phyloP scores from a whole-genome alignment of 1,284 basidiomycete species.

The Austropuccinia psidii region DNA sequence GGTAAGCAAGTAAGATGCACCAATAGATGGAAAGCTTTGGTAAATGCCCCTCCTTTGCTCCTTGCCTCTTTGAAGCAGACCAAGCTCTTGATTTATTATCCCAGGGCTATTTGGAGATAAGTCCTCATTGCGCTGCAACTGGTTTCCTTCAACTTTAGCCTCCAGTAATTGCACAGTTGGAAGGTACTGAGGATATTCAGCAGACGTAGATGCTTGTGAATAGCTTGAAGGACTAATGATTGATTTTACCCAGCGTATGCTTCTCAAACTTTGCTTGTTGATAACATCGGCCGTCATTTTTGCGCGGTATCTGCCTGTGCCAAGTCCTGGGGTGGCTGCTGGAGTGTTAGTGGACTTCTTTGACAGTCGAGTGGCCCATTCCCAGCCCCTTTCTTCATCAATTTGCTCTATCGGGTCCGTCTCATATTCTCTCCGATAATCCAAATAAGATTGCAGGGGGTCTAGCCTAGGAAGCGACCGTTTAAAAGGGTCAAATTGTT shows the following conservation, averaged over 20 bases:
- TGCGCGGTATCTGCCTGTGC: slow-evolving; percentile 11
- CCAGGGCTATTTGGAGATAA: no score
- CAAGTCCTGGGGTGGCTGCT: slow-evolving; percentile 1
- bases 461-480: slow-evolving; percentile 2
- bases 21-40: neutral
- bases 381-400: slow-evolving; percentile 25
- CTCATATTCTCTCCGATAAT: neutral
- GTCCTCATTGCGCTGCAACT: no score
- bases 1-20: slow-evolving; percentile 11
- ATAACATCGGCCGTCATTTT: no score
- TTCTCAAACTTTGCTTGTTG: no score
- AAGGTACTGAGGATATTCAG: no score
- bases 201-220: no score
- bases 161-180: no score
- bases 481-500: neutral
- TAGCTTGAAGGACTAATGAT: no score
- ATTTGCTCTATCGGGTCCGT: slow-evolving; percentile 4
- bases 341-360: slow-evolving; percentile 6
- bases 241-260: no score
- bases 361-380: slow-evolving; percentile 4
- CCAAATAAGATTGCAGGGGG: neutral
- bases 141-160: no score
- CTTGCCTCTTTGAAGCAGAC: no score
- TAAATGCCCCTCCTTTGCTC: neutral
- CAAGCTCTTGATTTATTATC: no score